Conservation (phyloP, 2,329 filamentous ascomycete species). For the Paecilomyces niveus region DNA sequence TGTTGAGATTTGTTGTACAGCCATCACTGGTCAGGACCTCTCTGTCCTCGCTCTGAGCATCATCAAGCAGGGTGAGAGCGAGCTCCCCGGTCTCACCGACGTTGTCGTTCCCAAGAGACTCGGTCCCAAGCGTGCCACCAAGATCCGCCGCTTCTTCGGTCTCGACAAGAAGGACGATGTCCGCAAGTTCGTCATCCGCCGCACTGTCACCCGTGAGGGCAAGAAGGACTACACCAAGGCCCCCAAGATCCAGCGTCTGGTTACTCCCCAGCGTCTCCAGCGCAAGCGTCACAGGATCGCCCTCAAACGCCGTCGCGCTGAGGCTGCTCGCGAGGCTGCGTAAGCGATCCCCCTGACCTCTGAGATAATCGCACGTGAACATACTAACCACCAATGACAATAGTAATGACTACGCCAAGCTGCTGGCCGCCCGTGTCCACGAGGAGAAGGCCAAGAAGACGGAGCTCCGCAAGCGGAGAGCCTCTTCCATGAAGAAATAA, state of each 20-base stretch:
- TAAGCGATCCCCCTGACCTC: slow-evolving; percentile 53
- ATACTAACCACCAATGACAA: slow-evolving; percentile 15
- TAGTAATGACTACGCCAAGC: slow-evolving; percentile 92
- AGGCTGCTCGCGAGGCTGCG: slow-evolving; percentile 98
- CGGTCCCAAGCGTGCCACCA: slow-evolving; percentile 98
- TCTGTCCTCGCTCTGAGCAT: slow-evolving; percentile 89
- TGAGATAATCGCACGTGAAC: neutral
- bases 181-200: slow-evolving; percentile 99
- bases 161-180: slow-evolving; percentile 99
- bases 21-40: slow-evolving; percentile 95
- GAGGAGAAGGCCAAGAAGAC: slow-evolving; percentile 93
- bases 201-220: slow-evolving; percentile 93
- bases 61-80: slow-evolving; percentile 94
- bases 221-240: slow-evolving; percentile 99
- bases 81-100: slow-evolving; percentile 95
- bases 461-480: slow-evolving; percentile 93
- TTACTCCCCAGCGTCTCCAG: slow-evolving; percentile 98
- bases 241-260: slow-evolving; percentile 98
- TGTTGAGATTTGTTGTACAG: slow-evolving; percentile 33
- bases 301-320: slow-evolving; percentile 95
- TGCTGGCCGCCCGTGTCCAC: slow-evolving; percentile 93
- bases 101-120: slow-evolving; percentile 98
- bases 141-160: slow-evolving; percentile 99
- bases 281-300: slow-evolving; percentile 98
- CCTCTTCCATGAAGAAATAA: slow-evolving; percentile 90